Evolutionary conservation across 2,329 filamentous ascomycete species (phyloP), one percentile per base, ranked within the genome.

Genomic region (Fusarium sp.): DNA sequence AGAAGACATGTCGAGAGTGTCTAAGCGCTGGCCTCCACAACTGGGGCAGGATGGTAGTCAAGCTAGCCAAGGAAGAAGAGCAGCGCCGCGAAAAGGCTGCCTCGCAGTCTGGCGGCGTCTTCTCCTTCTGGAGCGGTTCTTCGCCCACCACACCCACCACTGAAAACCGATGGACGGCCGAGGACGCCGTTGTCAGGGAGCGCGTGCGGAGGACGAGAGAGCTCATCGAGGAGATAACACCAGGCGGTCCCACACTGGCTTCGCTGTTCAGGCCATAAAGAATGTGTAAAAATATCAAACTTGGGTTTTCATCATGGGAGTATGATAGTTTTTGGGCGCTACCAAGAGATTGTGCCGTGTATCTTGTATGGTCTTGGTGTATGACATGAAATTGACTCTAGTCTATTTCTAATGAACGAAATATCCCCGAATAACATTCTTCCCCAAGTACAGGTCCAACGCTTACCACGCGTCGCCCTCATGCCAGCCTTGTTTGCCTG

Each of bases 1-100:
- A 79, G 57, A 88, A 89, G 72, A 91, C 90, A 43, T 98, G 95
- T 80, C 89, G 89, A 37, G 89, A 96, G 75, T 98, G 96, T 79
- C 88, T 98, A 7, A 86, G 90, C 67, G 91, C 93, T 3, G 94
- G 94, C 0, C 86, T 98, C 1, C 88, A 89, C 7, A 97, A 98
- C 80, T 98, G 95, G 95, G 89, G 89, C 56, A 88, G 87, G 31
- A 98, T 98, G 93, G 92, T 97, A 22, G 85, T 86, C 13, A 87
- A 88, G 66, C 86, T 97, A 56, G 89, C 89, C 29, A 84, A 83
- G 61, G 86, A 88, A 45, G 88, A 90, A 77, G 81, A 81, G 68
- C 80, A 83, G 67, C 82, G 76, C n/a, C 75, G 73, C 13, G 85
- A 85, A 81, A 84, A 64, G 75, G 56, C 77, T 64, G 24, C 79